Evolutionary conservation across 441 rosid genomes (phyloP), one percentile per base, ranked within the genome.

Genomic region (Eutrema salsugineum): DNA sequence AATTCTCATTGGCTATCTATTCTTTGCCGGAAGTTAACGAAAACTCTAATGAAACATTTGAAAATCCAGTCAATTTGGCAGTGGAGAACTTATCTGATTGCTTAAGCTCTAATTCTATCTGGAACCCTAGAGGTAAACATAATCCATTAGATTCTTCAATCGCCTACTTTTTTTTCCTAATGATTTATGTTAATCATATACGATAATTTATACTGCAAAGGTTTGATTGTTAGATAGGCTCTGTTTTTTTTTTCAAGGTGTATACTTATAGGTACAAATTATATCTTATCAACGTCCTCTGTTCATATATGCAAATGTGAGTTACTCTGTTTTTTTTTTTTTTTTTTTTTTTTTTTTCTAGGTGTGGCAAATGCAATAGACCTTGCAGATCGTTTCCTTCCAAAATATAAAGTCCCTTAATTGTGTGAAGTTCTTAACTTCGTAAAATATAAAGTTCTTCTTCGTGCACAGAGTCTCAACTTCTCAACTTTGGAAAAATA

Each of bases 341-440:
- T 68, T 67, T 7, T 36, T 5, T 61, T 70, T 80, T 3, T 3
- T 3, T 27, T 28, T 16, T 48, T 11, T 15, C 6, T 83, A 93
- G 94, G 97, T 20, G 79, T 93, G 48, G 93, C 97, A 76, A 91
- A 93, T 83, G 90, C 97, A 68, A 89, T 89, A 63, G 94, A 91
- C 72, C 82, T 93, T 55, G 91, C 90, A 27, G 91, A 87, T 83
- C 86, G 93, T 64, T 91, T 91, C 78, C 93, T 89, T 74, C 89
- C 93, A 11, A 87, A 82, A 73, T 83, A n/a, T 86, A 12, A 88
- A 83, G 78, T 87, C 92, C 50, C 76, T 87, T 70, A 89, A 89
- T 72, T 91, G 96, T 91, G 24, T 59, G 84, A 81, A n/a, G 35
- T 46, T 6, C n/a, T 22, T 22, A 22, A 22, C 24, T 22, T 22